These are phyloP conservation scores for Colletotrichum spaethianum DNA, from an alignment of 2,329 filamentous ascomycete species.

Conservation along the genomic window DNA sequence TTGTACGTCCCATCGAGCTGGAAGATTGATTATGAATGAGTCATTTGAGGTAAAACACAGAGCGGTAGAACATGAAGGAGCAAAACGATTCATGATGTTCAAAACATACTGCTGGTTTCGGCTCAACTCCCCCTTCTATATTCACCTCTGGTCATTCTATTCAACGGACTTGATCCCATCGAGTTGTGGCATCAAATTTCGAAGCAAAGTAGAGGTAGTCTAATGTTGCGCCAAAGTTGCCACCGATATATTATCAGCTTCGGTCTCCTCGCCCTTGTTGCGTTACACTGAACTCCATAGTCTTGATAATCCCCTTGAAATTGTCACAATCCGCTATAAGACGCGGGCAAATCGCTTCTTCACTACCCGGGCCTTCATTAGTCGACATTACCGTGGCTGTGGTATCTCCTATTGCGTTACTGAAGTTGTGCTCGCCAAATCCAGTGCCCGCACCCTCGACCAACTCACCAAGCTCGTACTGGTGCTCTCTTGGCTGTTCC, in stretches of 20 bases:
- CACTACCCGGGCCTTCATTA: neutral
- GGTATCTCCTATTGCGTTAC: neutral
- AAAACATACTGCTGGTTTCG: too few species aligned
- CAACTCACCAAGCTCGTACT: neutral
- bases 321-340: neutral
- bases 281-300: neutral
- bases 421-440: neutral
- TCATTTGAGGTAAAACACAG: too few species aligned
- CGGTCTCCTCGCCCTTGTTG: neutral
- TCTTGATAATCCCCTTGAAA: constrained; percentile 1
- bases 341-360: neutral
- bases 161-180: too few species aligned
- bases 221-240: neutral
- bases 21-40: too few species aligned
- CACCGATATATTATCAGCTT: neutral
- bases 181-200: too few species aligned
- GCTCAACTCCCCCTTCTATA: too few species aligned
- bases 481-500: neutral
- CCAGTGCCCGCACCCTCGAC: neutral
- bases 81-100: too few species aligned
- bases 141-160: too few species aligned
- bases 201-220: too few species aligned
- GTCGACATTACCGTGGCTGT: neutral
- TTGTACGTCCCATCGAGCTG: neutral
- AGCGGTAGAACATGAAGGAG: too few species aligned